phyloP scores from a whole-genome alignment of 345 rosid genomes.

The Murraya paniculata region DNA sequence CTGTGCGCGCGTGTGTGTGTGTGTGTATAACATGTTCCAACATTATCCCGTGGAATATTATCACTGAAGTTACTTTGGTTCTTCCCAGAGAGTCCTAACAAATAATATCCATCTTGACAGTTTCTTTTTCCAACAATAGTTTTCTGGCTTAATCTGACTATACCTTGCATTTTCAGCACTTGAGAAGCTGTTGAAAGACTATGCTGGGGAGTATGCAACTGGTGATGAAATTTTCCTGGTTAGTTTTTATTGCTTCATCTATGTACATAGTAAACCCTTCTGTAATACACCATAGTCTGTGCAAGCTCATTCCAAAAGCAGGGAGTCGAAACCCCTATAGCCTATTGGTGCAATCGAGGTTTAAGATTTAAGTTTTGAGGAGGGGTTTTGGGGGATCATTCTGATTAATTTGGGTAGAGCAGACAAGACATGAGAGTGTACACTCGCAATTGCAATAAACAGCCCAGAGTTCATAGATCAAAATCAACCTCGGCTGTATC shows the following conservation, averaged over 20 bases:
- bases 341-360: neutral
- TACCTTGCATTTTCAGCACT: slow-evolving; percentile 45
- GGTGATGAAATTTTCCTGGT: slow-evolving; percentile 82
- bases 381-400: neutral
- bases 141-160: slow-evolving; percentile 4
- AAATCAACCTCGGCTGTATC: neutral
- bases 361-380: neutral
- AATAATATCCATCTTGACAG: neutral
- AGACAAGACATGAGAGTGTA: too few species aligned
- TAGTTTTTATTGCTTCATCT: slow-evolving; percentile 18
- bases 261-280: neutral
- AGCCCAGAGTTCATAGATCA: neutral
- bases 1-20: too few species aligned
- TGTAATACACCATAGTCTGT: neutral
- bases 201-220: slow-evolving; percentile 70
- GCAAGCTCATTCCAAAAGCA: too few species aligned
- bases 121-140: neutral
- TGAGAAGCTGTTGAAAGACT: slow-evolving; percentile 59
- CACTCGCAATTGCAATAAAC: too few species aligned
- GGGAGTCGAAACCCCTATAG: neutral
- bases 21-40: too few species aligned
- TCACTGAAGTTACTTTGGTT: neutral
- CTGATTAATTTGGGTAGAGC: neutral
- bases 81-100: neutral
- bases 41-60: neutral